phyloP scores from a whole-genome alignment of 441 rosid genomes.

The Gossypium armourianum region DNA sequence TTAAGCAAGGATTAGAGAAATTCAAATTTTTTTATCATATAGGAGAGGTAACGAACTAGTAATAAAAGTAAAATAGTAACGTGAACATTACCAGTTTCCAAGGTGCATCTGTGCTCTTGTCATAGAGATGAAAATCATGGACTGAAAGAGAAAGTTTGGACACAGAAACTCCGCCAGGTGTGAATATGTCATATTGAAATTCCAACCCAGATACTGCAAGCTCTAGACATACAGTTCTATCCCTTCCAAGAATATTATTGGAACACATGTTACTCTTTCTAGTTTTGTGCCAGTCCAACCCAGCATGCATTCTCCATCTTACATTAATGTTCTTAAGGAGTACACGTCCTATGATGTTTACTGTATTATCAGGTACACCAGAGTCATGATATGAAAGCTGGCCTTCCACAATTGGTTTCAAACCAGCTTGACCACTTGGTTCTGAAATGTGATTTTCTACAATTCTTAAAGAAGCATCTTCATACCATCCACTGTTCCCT shows the following conservation, averaged over 20 bases:
- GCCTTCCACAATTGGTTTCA: constrained; percentile 38
- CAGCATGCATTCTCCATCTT: constrained; percentile 77
- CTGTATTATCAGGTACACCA: constrained; percentile 29
- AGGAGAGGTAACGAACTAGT: constrained; percentile 3
- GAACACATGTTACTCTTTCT: constrained; percentile 25
- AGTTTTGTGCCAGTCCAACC: constrained; percentile 64
- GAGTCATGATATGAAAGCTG: constrained; percentile 28
- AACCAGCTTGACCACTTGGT: constrained; percentile 36
- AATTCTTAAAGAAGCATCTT: constrained; percentile 44
- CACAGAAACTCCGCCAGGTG: constrained; percentile 49
- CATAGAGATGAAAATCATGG: constrained; percentile 66
- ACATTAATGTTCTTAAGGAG: constrained; percentile 48
- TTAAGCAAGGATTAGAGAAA: constrained; percentile 16
- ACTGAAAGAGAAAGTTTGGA: constrained; percentile 64
- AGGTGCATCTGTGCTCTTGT: constrained; percentile 64
- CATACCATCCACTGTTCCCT: constrained; percentile 71
- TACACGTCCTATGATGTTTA: constrained; percentile 48
- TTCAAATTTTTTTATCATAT: constrained; percentile 15
- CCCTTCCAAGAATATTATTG: constrained; percentile 37
- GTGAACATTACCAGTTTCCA: constrained; percentile 60
- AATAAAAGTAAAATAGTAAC: constrained; percentile 12
- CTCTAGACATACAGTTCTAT: constrained; percentile 54
- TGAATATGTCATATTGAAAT: constrained; percentile 53
- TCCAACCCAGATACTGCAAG: constrained; percentile 55
- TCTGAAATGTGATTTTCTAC: constrained; percentile 78